Evolutionary conservation across 2,329 filamentous ascomycete genomes (phyloP).

Genomic region (Colletotrichum simmondsii): DNA sequence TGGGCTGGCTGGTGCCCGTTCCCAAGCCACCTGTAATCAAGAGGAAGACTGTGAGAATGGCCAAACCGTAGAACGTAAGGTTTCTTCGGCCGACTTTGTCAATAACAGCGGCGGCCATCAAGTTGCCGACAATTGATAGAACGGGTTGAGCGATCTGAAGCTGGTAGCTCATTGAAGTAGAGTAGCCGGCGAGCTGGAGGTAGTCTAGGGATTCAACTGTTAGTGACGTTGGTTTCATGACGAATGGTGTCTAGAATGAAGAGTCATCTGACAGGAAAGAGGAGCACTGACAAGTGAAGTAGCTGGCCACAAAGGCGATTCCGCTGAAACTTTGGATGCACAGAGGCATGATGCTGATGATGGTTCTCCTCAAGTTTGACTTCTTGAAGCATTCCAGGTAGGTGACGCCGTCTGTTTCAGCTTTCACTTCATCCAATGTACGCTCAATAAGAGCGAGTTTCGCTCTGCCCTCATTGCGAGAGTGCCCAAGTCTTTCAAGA

Average conservation of each 20-base stretch:
- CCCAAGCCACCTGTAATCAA: conserved; percentile 50
- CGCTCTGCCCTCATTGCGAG: conserved; percentile 40
- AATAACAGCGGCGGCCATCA: conserved; percentile 51
- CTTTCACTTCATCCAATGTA: conserved; percentile 46
- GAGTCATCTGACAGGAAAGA: not conserved
- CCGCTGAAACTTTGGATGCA: conserved; percentile 48
- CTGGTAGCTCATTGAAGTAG: conserved; percentile 46
- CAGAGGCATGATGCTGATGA: conserved; percentile 50
- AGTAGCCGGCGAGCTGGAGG: conserved; percentile 53
- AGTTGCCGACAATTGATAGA: conserved; percentile 50
- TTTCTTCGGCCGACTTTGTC: conserved; percentile 48
- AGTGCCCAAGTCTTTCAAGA: conserved; percentile 45
- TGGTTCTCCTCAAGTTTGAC: conserved; percentile 51
- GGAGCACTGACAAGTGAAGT: conserved; percentile 36
- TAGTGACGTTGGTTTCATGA: not conserved
- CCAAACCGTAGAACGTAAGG: conserved; percentile 49
- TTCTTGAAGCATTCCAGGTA: conserved; percentile 53
- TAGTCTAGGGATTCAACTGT: conserved; percentile 41
- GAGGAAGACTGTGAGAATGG: conserved; percentile 50
- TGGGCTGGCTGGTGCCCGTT: conserved; percentile 36
- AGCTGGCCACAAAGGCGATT: conserved; percentile 44
- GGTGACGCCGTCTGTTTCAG: conserved; percentile 49
- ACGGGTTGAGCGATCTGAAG: conserved; percentile 53
- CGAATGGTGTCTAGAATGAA: not conserved
- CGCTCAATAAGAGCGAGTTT: conserved; percentile 43